phyloP scores from a whole-genome alignment of 352 stramenopile species.

The Phytopythium sindhum region DNA sequence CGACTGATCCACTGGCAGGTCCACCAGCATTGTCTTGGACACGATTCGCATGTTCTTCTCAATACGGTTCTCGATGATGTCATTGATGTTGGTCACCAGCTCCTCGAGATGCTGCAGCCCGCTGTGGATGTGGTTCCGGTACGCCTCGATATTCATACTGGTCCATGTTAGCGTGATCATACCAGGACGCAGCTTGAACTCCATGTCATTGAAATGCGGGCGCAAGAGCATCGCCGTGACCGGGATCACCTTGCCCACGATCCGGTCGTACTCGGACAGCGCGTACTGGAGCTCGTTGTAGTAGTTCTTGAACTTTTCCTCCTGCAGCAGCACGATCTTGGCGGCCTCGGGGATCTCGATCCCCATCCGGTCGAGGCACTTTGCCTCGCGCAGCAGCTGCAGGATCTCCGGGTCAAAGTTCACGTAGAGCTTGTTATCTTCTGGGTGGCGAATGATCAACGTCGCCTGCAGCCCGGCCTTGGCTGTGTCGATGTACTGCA shows the following conservation, averaged over 20 bases:
- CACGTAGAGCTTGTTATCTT: constrained; percentile 98
- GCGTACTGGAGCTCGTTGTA: constrained; percentile 98
- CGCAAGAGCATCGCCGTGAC: constrained; percentile 95
- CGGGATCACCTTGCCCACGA: constrained; percentile 96
- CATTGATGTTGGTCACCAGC: constrained; percentile 98
- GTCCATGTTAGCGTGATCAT: constrained; percentile 99
- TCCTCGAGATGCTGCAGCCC: constrained; percentile 96
- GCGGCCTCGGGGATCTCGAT: constrained; percentile 97
- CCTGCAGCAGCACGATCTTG: constrained; percentile 97
- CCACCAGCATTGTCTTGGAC: constrained; percentile 96
- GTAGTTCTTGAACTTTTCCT: constrained; percentile 99
- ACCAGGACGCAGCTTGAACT: constrained; percentile 97
- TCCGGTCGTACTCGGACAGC: constrained; percentile 96
- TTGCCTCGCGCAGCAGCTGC: constrained; percentile 96
- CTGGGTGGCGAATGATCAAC: constrained; percentile 98
- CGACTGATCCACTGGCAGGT: constrained; percentile 94
- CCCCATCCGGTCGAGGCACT: constrained; percentile 97
- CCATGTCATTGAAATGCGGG: constrained; percentile 99
- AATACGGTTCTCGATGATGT: constrained; percentile 99
- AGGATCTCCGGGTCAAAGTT: constrained; percentile 99
- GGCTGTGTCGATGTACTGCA: constrained; percentile 97
- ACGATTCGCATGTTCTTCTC: constrained; percentile 99
- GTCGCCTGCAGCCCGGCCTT: constrained; percentile 98
- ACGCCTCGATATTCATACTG: constrained; percentile 99
- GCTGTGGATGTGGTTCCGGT: constrained; percentile 91